Conservation (phyloP, 208 protist species). For the Leishmania turanica region DNA sequence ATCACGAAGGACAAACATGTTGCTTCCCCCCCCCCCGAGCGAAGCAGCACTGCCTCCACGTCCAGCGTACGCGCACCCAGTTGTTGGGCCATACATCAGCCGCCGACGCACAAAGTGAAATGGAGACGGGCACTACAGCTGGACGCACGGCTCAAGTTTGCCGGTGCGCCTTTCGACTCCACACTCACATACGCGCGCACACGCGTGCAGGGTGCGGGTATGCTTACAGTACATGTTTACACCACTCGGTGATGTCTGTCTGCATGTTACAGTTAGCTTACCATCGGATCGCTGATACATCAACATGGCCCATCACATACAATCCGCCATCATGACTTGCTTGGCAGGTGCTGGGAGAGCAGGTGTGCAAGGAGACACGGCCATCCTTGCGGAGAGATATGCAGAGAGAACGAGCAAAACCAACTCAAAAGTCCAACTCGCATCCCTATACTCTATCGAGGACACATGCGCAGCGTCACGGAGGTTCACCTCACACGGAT, state of each 20-base stretch:
- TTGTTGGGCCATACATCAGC: not conserved
- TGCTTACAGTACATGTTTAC: not conserved
- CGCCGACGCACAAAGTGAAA: not conserved
- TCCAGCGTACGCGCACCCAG: not conserved
- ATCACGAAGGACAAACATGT: not conserved
- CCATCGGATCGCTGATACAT: not conserved
- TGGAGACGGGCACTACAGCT: not conserved
- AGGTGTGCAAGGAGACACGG: not conserved
- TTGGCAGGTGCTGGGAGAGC: not conserved
- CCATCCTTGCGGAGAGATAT: not conserved
- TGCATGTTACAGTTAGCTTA: not conserved
- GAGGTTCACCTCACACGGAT: not conserved
- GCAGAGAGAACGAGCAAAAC: not conserved
- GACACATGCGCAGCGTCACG: not conserved
- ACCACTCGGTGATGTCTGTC: not conserved
- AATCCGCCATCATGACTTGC: not conserved
- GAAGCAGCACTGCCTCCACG: not conserved
- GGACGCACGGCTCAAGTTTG: not conserved
- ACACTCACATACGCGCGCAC: not conserved
- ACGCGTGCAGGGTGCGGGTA: not conserved
- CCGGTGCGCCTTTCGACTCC: not conserved
- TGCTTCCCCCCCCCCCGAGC: not conserved
- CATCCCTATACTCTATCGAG: not conserved
- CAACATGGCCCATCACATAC: not conserved
- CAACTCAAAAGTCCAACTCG: not conserved